Evolutionary conservation across 2,329 filamentous ascomycete species (phyloP), one percentile per base, ranked within the genome.

Genomic region (Epichloe festucae): DNA sequence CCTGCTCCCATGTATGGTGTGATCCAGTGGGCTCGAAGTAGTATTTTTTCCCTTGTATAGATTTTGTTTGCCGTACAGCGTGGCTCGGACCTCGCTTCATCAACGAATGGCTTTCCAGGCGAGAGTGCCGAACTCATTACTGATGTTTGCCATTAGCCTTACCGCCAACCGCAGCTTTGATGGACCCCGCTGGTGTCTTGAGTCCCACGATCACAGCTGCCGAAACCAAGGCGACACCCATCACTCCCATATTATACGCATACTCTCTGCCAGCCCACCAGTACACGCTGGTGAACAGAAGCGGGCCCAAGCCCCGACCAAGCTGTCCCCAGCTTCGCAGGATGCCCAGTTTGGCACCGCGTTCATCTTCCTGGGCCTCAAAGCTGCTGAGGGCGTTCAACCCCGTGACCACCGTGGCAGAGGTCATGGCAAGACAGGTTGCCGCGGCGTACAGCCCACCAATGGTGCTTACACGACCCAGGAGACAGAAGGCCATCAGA

Each of bases 191-290:
- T 4, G 87, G 87, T 19, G 82, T 75, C 69, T 84, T 87, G 56
- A 96, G 68, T 0, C 78, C 79, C 19, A 78, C 75, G 64, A 95
- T 85, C 0, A 85, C 88, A 23, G 89, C 68, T 11, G 74, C 75
- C 44, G 78, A 77, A 11, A 97, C 90, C 1, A 74, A 79, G 5
- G 86, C 67, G 73, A 97, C 95, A 5, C 89, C 89, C 12, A 79
- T 74, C 0, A 88, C 86, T 4, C 93, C 93, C 60, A 89, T 76
- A 1, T 74, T 75, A 67, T 97, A 98, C 2, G 93, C 93, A 11
- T 82, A 76, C 63, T 94, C 85, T 46, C 93, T 76, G 0, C 93
- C 93, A 6, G 89, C 90, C 93, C 93, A 98, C 93, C 93, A 98
- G 71, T 98, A 98, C 52, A 98, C 74, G 47, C 88, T 89, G 55